These are phyloP conservation scores for Ichthyophthirius multifiliis DNA, from an alignment of 169 alveolate species.

Conservation along the genomic window DNA sequence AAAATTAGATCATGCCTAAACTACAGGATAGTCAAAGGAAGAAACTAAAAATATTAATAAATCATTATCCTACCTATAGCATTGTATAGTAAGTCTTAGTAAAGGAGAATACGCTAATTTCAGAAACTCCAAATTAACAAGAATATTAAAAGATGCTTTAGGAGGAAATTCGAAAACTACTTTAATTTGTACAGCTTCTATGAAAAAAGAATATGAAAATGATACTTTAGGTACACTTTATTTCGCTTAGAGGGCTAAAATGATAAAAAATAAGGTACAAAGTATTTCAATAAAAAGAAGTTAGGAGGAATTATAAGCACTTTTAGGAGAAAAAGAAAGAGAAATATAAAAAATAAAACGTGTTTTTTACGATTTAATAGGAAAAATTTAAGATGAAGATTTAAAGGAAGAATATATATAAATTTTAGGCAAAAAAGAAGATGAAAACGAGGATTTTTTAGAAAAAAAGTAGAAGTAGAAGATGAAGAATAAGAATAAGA, in stretches of 20 bases:
- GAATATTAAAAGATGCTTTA: conserved; percentile 91
- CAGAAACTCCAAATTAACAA: conserved; percentile 95
- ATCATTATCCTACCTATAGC: conserved; percentile 84
- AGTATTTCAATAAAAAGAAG: conserved; percentile 44
- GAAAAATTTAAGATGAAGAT: not conserved
- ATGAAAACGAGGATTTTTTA: not conserved
- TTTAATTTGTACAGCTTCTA: conserved; percentile 89
- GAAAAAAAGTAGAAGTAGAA: not conserved
- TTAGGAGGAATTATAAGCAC: conserved; percentile 18
- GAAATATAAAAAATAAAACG: conserved; percentile 37
- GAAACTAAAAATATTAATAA: conserved; percentile 92
- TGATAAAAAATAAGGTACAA: conserved; percentile 77
- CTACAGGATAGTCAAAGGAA: conserved; percentile 84
- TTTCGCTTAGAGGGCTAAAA: conserved; percentile 91
- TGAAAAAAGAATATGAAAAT: conserved; percentile 88
- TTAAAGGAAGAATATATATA: not conserved
- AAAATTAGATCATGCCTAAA: conserved; percentile 86
- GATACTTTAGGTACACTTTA: conserved; percentile 90
- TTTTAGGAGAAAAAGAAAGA: conserved; percentile 44
- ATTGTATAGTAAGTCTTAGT: conserved; percentile 89
- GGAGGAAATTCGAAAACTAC: conserved; percentile 96
- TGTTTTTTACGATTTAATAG: not conserved
- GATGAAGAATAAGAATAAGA: not conserved
- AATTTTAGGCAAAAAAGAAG: not conserved
- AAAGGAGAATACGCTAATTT: conserved; percentile 92